Evolutionary conservation across 768 basidiomycete genomes (phyloP).

Genomic region (Vararia minispora): DNA sequence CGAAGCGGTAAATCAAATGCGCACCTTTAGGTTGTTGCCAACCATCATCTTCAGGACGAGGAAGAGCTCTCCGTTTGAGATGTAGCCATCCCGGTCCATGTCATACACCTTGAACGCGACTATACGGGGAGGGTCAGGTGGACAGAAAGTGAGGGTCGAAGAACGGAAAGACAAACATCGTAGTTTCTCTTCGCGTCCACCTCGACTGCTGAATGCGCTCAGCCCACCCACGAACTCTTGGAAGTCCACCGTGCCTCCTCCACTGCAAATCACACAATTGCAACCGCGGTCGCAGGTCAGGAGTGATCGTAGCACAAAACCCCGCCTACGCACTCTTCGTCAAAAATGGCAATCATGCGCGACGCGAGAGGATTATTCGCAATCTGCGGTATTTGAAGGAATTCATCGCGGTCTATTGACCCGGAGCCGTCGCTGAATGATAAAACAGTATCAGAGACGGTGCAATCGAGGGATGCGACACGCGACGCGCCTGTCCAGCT

Average conservation of each 20-base stretch:
- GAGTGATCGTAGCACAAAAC: background rate
- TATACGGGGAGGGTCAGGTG: conserved; percentile 25
- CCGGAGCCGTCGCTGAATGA: conserved; percentile 80
- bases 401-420: conserved; percentile 97
- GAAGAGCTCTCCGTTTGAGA: conserved; percentile 98
- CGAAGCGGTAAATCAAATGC: no score
- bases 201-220: conserved; percentile 95
- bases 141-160: background rate
- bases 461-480: background rate
- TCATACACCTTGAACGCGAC: conserved; percentile 99
- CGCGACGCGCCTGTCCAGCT: conserved; percentile 73
- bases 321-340: conserved; percentile 75
- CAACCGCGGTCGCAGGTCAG: background rate
- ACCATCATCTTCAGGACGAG: conserved; percentile 99
- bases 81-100: conserved; percentile 94
- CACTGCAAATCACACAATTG: conserved; percentile 37
- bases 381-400: conserved; percentile 97
- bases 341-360: conserved; percentile 99
- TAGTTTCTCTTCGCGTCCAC: conserved; percentile 94
- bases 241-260: conserved; percentile 97
- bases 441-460: background rate
- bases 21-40: conserved; percentile 93
- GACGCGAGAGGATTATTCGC: conserved; percentile 94
- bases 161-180: conserved; percentile 52
- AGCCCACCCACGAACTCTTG: conserved; percentile 98